Evolutionary conservation across 768 basidiomycete genomes (phyloP).

Genomic region (Kwoniella dendrophila): DNA sequence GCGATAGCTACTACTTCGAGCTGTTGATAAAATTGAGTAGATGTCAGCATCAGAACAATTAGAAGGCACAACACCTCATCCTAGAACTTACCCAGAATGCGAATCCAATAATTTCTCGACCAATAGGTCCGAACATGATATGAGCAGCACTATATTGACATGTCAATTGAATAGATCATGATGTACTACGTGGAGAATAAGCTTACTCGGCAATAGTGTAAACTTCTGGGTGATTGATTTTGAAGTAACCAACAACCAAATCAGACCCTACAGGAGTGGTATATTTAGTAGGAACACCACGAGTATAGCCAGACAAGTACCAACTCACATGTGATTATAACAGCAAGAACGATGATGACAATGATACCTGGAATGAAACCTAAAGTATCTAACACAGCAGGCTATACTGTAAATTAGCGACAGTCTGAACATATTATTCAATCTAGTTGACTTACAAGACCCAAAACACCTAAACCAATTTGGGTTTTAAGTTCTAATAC

Average conservation of each 20-base stretch:
- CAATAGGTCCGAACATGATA: slow-evolving; percentile 36
- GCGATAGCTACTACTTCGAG: slow-evolving; percentile 23
- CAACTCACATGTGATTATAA: slow-evolving; percentile 35
- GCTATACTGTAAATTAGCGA: slow-evolving; percentile 5
- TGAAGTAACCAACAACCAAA: slow-evolving; percentile 44
- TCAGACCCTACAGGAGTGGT: slow-evolving; percentile 31
- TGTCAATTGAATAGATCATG: not conserved
- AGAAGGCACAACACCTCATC: not conserved
- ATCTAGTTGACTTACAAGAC: slow-evolving; percentile 37
- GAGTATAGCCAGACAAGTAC: too few species aligned
- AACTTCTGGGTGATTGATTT: slow-evolving; percentile 47
- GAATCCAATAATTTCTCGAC: slow-evolving; percentile 38
- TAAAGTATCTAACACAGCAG: slow-evolving; percentile 27
- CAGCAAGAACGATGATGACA: slow-evolving; percentile 30
- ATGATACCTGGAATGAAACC: slow-evolving; percentile 28
- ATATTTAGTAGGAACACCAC: not conserved
- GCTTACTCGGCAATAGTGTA: slow-evolving; percentile 35
- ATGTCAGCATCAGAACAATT: not conserved
- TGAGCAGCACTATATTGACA: slow-evolving; percentile 28
- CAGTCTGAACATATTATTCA: not conserved
- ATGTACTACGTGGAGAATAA: not conserved
- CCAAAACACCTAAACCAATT: slow-evolving; percentile 41
- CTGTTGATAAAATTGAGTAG: too few species aligned
- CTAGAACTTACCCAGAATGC: slow-evolving; percentile 28
- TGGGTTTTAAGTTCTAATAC: slow-evolving; percentile 38